Conservation (phyloP, 1,284 basidiomycete genomes). For the Moniliella sp. region DNA sequence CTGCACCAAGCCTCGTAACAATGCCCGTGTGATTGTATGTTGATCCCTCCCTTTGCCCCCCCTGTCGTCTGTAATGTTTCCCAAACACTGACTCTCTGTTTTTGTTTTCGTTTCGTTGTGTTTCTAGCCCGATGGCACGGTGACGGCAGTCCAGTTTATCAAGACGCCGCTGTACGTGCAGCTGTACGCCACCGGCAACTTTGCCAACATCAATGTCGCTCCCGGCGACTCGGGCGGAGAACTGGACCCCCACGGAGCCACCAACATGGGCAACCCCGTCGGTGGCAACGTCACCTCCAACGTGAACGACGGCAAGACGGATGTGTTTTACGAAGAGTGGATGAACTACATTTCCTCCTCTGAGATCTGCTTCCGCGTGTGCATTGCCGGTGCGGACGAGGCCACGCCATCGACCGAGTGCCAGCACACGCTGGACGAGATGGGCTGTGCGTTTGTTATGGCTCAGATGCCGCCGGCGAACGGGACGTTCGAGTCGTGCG, state of each 20-base stretch:
- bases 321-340: slow-evolving; percentile 37
- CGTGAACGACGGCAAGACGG: slow-evolving; percentile 36
- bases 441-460: slow-evolving; percentile 35
- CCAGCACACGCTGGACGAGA: slow-evolving; percentile 28
- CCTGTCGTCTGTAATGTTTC: no score
- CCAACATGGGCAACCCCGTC: slow-evolving; percentile 38
- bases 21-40: slow-evolving; percentile 31
- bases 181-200: slow-evolving; percentile 36
- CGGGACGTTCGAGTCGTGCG: slow-evolving; percentile 25
- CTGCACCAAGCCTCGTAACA: slow-evolving; percentile 43
- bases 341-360: slow-evolving; percentile 3
- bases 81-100: no score
- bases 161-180: slow-evolving; percentile 36
- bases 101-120: no score
- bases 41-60: no score
- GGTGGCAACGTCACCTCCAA: slow-evolving; percentile 41
- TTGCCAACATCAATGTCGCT: slow-evolving; percentile 23
- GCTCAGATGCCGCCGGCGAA: slow-evolving; percentile 23
- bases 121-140: slow-evolving; percentile 29
- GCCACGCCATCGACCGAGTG: slow-evolving; percentile 17
- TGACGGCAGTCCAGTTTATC: slow-evolving; percentile 30
- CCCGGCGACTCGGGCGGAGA: slow-evolving; percentile 25
- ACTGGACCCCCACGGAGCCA: slow-evolving; percentile 32
- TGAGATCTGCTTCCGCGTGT: slow-evolving; percentile 31
- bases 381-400: slow-evolving; percentile 25